These are phyloP conservation scores for Monilinia polystroma DNA, from an alignment of 2,329 filamentous ascomycete species.

Conservation along the genomic window DNA sequence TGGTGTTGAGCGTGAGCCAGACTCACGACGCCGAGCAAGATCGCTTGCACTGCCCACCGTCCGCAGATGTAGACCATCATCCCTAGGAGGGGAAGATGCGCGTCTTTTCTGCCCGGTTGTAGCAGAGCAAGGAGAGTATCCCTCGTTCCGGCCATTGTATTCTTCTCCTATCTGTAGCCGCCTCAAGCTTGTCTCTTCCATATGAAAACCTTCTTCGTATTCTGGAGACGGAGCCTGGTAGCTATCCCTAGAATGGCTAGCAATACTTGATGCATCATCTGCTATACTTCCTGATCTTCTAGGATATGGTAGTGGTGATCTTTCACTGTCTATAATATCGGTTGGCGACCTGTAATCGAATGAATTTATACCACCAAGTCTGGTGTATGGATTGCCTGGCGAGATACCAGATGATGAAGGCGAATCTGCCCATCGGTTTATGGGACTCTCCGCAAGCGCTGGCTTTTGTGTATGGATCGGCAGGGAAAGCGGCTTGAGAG, in stretches of 20 bases:
- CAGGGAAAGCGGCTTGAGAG: slow-evolving; percentile 41
- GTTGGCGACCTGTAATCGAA: slow-evolving; percentile 38
- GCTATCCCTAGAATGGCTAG: slow-evolving; percentile 55
- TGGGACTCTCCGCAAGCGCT: slow-evolving; percentile 36
- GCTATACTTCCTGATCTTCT: slow-evolving; percentile 47
- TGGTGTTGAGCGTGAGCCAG: slow-evolving; percentile 54
- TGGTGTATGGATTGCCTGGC: slow-evolving; percentile 34
- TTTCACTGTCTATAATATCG: slow-evolving; percentile 37
- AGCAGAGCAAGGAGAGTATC: slow-evolving; percentile 38
- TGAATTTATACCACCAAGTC: slow-evolving; percentile 30
- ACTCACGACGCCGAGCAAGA: slow-evolving; percentile 44
- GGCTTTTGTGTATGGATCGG: slow-evolving; percentile 38
- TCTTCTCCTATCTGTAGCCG: slow-evolving; percentile 53
- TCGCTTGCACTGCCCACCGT: slow-evolving; percentile 40
- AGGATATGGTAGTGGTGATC: slow-evolving; percentile 36
- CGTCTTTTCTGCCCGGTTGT: slow-evolving; percentile 59
- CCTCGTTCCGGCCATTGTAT: slow-evolving; percentile 41
- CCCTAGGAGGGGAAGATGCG: slow-evolving; percentile 60
- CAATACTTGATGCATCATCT: slow-evolving; percentile 52
- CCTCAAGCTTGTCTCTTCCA: slow-evolving; percentile 54
- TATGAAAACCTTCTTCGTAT: slow-evolving; percentile 47
- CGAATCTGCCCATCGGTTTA: slow-evolving; percentile 39
- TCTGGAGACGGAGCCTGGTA: slow-evolving; percentile 51
- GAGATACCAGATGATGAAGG: slow-evolving; percentile 37
- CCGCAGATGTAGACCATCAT: slow-evolving; percentile 44